Conservation (phyloP, 306 rosid species). For the Begonia peltatifolia region DNA sequence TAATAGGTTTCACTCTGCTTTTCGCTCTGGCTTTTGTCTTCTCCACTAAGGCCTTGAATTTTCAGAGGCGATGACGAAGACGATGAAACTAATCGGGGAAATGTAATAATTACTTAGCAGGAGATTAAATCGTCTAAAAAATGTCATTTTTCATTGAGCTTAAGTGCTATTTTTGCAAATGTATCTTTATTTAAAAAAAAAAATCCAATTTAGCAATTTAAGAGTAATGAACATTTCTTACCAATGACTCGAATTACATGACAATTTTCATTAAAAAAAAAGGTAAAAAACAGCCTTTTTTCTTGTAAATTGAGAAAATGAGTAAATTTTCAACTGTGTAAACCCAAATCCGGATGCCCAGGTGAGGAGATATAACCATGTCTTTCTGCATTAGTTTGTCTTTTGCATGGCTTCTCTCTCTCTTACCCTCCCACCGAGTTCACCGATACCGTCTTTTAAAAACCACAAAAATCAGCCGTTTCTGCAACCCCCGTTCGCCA, state of each 20-base stretch:
- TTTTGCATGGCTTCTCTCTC: slow-evolving; percentile 46
- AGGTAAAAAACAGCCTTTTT: no score
- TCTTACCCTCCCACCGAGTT: slow-evolving; percentile 13
- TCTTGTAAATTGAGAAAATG: no score
- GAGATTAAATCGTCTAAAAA: neutral
- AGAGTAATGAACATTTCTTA: no score
- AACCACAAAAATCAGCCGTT: slow-evolving; percentile 7
- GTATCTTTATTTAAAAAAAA: no score
- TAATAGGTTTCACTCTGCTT: slow-evolving; percentile 12
- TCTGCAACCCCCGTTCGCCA: slow-evolving; percentile 17
- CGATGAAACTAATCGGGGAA: no score
- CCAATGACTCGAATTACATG: no score
- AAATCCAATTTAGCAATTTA: no score
- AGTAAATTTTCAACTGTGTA: no score
- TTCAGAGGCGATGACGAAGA: slow-evolving; percentile 16
- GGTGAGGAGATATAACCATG: no score
- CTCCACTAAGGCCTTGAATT: slow-evolving; percentile 12
- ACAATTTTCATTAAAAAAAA: no score
- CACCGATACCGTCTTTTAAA: slow-evolving; percentile 8
- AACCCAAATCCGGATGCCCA: no score
- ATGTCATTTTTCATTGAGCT: neutral
- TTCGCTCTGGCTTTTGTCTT: slow-evolving; percentile 7
- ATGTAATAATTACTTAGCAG: neutral
- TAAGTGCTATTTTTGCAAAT: neutral
- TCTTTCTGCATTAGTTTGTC: neutral